These are phyloP conservation scores for Fallopia convolvulus DNA, from an alignment of 148 eudicot species.

Conservation along the genomic window DNA sequence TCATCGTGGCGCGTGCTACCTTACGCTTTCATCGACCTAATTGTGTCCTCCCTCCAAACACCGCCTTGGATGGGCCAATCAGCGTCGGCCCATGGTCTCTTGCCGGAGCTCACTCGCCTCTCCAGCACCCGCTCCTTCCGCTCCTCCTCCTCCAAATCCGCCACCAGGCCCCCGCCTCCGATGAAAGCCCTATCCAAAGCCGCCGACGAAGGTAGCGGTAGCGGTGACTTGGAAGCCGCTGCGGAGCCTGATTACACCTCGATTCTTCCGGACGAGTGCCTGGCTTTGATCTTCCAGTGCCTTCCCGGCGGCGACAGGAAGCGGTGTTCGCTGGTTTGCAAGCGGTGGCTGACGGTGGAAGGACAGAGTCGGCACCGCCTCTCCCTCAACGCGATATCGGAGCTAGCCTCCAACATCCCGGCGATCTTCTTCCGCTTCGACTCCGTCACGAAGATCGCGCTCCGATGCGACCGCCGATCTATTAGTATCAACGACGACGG, in stretches of 20 bases:
- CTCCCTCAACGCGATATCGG: conserved; percentile 23
- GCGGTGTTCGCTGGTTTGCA: conserved; percentile 28
- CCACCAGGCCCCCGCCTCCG: background rate
- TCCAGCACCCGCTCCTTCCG: conserved; percentile 11
- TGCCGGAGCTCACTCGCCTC: conserved; percentile 12
- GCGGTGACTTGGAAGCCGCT: background rate
- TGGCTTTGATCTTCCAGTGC: conserved; percentile 28
- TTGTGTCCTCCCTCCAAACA: background rate
- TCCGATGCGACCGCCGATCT: conserved; percentile 28
- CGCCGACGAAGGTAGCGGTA: background rate
- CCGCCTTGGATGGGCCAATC: conserved; percentile 10
- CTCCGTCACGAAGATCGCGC: conserved; percentile 27
- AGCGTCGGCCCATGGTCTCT: conserved; percentile 10
- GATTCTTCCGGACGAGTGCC: conserved; percentile 31
- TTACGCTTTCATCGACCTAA: background rate
- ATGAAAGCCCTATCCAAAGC: background rate
- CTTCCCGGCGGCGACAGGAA: conserved; percentile 28
- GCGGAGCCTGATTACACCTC: conserved; percentile 16
- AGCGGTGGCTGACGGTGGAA: conserved; percentile 27
- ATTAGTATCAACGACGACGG: conserved; percentile 25
- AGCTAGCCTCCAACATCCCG: conserved; percentile 13
- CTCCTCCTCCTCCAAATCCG: conserved; percentile 10
- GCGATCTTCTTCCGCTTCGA: conserved; percentile 25
- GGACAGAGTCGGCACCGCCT: conserved; percentile 32
- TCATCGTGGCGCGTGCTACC: background rate